These are phyloP conservation scores for Umbelopsis sp. DNA, from an alignment of 192 early-diverging fungal species.

Conservation along the genomic window DNA sequence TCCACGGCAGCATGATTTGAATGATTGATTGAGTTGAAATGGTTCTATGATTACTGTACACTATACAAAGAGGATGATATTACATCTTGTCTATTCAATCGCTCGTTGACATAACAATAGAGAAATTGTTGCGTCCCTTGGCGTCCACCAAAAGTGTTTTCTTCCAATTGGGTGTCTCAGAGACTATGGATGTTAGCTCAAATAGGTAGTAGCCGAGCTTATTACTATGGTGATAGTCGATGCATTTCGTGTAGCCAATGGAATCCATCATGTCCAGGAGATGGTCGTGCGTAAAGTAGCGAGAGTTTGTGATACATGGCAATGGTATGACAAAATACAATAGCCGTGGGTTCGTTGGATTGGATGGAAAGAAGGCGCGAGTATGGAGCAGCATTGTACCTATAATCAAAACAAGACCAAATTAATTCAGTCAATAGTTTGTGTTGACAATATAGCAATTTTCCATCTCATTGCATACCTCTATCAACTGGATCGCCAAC, in stretches of 20 bases:
- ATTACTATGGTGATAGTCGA: constrained; percentile 63
- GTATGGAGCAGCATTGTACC: constrained; percentile 40
- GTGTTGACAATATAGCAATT: not conserved
- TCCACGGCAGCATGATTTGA: not conserved
- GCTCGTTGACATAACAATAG: constrained; percentile 48
- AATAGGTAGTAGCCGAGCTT: constrained; percentile 86
- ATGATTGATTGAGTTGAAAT: not conserved
- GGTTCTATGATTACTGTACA: not conserved
- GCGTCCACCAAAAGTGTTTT: constrained; percentile 69
- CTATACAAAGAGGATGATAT: not conserved
- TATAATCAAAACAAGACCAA: not conserved
- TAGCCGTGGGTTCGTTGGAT: not conserved
- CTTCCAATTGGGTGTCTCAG: constrained; percentile 35
- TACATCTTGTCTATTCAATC: not conserved
- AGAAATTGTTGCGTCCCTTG: constrained; percentile 71
- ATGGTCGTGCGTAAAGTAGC: constrained; percentile 80
- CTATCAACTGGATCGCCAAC: constrained; percentile 71
- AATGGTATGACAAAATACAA: constrained; percentile 81
- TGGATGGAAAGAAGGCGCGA: constrained; percentile 23
- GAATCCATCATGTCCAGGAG: constrained; percentile 62
- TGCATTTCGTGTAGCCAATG: constrained; percentile 62
- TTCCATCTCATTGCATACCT: constrained; percentile 41
- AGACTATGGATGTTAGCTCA: constrained; percentile 27
- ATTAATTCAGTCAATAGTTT: not conserved
- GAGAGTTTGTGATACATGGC: constrained; percentile 82